Evolutionary conservation across 1,284 basidiomycete species (phyloP), one percentile per base, ranked within the genome.

Genomic region (Cystobasidiaceae sp.): DNA sequence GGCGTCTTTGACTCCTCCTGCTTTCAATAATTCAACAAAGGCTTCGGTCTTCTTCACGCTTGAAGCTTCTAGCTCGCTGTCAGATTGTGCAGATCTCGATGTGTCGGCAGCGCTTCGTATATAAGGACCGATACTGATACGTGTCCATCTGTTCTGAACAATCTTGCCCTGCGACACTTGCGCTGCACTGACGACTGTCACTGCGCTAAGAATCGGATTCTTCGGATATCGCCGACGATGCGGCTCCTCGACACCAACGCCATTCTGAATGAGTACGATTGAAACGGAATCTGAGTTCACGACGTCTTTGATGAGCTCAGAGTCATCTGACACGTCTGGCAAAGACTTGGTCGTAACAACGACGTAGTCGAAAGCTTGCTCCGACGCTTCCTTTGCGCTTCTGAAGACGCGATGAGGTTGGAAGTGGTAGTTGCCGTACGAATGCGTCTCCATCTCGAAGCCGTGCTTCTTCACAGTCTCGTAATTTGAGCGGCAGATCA

Each of bases 401-500:
- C 73, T 37, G 61, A 76, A 80, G 19, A 79, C 76, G 15, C 51
- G 58, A 41, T 76, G 69, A 0, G 79, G 79, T 17, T 56, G 44
- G 54, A 79, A 79, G 27, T 75, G 71, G 61, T 79, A 80, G 34
- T 76, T 68, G 34, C 79, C 79, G 69, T 78, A 80, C 17, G 70
- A 69, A 58, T 75, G 75, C 19, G 78, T 79, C 49, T 74, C 57
- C 52, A 80, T 69, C n/a, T 68, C 43, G 8, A 80, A 74, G 0
- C 79, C 78, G 21, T 66, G 39, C 15, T 52, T 43, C 21, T 74
- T 71, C 56, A 80, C 77, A 9, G 75, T 71, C 3, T 72, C 57
- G 68, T 79, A 79, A 72, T 80, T 80, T 19, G 79, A 80, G 2
- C 79, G 77, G 58, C 78, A 79, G 4, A 78, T 76, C 15, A 80